Evolutionary conservation across 441 rosid species (phyloP), one percentile per base, ranked within the genome.

Genomic region (Eutrema salsugineum): DNA sequence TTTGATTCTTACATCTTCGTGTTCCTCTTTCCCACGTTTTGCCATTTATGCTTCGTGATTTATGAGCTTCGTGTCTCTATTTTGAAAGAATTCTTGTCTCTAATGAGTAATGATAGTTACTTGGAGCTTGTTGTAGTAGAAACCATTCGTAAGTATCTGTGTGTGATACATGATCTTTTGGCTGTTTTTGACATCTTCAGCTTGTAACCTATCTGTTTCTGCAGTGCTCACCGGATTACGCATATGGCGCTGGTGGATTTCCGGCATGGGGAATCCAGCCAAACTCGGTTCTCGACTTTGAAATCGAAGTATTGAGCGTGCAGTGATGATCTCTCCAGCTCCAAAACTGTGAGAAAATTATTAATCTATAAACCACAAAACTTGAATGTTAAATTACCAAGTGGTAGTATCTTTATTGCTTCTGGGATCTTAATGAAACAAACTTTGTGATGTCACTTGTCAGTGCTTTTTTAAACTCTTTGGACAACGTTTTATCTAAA

Each of bases 191-290:
- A 66, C 71, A 58, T 75, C 14, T 38, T 20, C 1, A 5, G 44
- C 22, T 44, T 57, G n/a, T 6, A 6, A 15, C 33, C 16, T 36
- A 43, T 63, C 20, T 80, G 81, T 56, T 50, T 65, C 62, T 78
- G 71, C 85, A 91, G 97, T 94, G 98, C 84, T 78, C 97, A 36
- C 95, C 98, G 2, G 97, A 94, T 80, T 94, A 88, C 65, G 98
- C 98, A 9, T 94, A 91, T 78, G 98, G 98, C 15, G 61, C 96
- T 50, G 48, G 73, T 75, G 98, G 98, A 63, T 94, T 89, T 79
- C 80, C 86, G 32, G 76, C 82, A 28, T 88, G 98, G 98, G 97
- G 97, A 7, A 94, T 94, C 63, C 91, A 86, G 40, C 92, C 96
- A 0, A 86, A 94, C 87, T 91, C 98, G 0, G 90, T 78, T 72